Evolutionary conservation across 2,329 filamentous ascomycete genomes (phyloP).

Genomic region (Fusarium sp.): DNA sequence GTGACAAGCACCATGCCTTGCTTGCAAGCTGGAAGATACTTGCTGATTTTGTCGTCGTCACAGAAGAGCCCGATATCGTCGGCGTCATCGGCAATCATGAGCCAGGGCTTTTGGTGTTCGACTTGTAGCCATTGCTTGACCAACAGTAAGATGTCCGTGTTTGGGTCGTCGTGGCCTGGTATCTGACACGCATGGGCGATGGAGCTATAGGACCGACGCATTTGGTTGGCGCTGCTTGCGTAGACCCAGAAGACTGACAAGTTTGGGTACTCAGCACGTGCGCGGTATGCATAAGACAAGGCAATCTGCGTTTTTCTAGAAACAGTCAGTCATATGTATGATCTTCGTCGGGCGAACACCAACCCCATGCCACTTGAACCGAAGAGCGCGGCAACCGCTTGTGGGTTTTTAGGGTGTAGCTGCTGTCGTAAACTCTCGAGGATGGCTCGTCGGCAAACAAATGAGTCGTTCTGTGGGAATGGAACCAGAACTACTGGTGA

Average conservation of each 20-base stretch:
- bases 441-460: not conserved
- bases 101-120: not conserved
- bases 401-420: not conserved
- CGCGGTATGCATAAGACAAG: not conserved
- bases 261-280: not conserved
- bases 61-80: not conserved
- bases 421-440: not conserved
- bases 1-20: not conserved
- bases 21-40: not conserved
- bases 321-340: not conserved
- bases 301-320: not conserved
- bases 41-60: accelerated
- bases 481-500: not conserved
- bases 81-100: not conserved
- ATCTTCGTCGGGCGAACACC: not conserved
- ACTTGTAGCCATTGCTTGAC: not conserved
- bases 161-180: not conserved
- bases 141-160: not conserved
- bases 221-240: not conserved
- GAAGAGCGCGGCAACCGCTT: not conserved
- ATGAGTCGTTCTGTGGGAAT: not conserved
- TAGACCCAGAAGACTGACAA: not conserved
- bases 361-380: not conserved
- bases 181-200: not conserved
- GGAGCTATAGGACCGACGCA: not conserved